Evolutionary conservation across 106 monocot genomes (phyloP).

Genomic region (Narthecium ossifragum): DNA sequence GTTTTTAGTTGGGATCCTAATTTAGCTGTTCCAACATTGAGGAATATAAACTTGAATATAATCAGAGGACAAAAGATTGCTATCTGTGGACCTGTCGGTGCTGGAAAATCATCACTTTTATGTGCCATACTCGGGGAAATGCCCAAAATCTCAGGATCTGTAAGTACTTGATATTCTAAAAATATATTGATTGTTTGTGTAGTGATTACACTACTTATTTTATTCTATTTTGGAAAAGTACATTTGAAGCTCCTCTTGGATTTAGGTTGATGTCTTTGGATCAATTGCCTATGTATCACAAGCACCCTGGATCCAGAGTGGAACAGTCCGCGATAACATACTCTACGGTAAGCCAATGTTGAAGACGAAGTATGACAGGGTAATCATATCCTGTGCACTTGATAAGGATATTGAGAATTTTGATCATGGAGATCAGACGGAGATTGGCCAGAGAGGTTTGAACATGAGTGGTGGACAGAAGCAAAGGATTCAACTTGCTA

Average conservation of each 20-base stretch:
- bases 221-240: too few relatives aligned
- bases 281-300: conserved; percentile 74
- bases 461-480: conserved; percentile 97
- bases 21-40: conserved; percentile 23
- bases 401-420: conserved; percentile 75
- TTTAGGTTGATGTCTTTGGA: conserved; percentile 55
- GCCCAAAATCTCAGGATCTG: conserved; percentile 49
- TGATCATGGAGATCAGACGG: conserved; percentile 66
- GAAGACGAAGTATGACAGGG: conserved; percentile 42
- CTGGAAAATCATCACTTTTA: conserved; percentile 72
- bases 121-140: conserved; percentile 69
- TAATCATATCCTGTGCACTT: conserved; percentile 56
- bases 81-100: conserved; percentile 65
- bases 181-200: background rate
- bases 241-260: background rate
- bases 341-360: conserved; percentile 66
- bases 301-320: conserved; percentile 77
- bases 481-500: conserved; percentile 89
- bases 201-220: too few relatives aligned
- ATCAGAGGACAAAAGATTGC: conserved; percentile 56
- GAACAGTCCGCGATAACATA: conserved; percentile 65
- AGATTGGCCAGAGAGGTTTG: conserved; percentile 85
- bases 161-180: conserved; percentile 14
- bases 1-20: conserved; percentile 44
- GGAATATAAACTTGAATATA: conserved; percentile 26